A percentile compares a stretch with the other conserved stretches of the same genome.
These are phyloP conservation scores for Aureobasidium lini DNA, from an alignment of 2,329 filamentous ascomycete species.

Conservation along the genomic window DNA sequence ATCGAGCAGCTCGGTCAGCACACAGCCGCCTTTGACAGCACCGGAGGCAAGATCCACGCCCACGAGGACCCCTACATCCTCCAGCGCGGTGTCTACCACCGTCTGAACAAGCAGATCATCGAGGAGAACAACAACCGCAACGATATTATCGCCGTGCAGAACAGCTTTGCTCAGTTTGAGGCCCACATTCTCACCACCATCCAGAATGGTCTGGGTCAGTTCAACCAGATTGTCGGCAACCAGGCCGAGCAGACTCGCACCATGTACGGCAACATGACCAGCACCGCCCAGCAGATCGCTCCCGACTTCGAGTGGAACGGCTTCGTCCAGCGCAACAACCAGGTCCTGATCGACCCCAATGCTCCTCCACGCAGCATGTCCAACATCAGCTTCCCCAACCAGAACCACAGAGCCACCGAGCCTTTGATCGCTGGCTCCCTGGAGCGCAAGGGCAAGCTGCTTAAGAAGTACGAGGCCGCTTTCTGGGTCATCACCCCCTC, in stretches of 20 bases:
- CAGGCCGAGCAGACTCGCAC: constrained; percentile 75
- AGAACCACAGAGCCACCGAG: constrained; percentile 71
- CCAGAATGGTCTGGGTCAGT: constrained; percentile 74
- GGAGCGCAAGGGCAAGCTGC: constrained; percentile 83
- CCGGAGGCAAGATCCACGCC: constrained; percentile 62
- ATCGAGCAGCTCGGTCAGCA: constrained; percentile 90
- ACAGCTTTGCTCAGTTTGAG: constrained; percentile 82
- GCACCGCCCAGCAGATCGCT: constrained; percentile 66
- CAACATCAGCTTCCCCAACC: constrained; percentile 77
- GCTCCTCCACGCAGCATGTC: constrained; percentile 66
- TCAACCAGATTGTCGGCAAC: constrained; percentile 70
- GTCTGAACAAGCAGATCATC: constrained; percentile 80
- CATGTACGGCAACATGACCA: constrained; percentile 78
- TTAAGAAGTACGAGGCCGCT: constrained; percentile 68
- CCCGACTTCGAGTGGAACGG: constrained; percentile 86
- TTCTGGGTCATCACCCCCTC: constrained; percentile 89
- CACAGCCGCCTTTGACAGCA: constrained; percentile 70
- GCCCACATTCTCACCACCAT: constrained; percentile 74
- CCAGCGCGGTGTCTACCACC: constrained; percentile 70
- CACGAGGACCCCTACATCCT: constrained; percentile 83
- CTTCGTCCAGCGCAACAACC: constrained; percentile 64
- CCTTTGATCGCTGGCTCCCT: constrained; percentile 80
- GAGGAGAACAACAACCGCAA: constrained; percentile 96
- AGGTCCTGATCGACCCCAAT: constrained; percentile 69
- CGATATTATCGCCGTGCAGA: constrained; percentile 85